Base-by-base conservation (phyloP, 2,329 filamentous ascomycete genomes). In the Biscogniauxia mediterranea region DNA sequence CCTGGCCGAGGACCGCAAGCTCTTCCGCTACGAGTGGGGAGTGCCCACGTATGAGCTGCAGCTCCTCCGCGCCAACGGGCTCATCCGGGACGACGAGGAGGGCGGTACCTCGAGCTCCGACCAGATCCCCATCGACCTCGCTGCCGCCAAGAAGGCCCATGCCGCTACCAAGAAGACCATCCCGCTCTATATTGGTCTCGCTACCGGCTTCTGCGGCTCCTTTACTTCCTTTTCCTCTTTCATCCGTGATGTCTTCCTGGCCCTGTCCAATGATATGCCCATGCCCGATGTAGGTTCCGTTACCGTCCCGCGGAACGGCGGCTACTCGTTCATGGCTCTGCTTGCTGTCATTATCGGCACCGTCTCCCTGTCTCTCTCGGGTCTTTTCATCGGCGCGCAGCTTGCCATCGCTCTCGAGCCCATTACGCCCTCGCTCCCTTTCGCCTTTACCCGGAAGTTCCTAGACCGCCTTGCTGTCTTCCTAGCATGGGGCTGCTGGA, bases 211-310 rank as follows among this genome's bases (percentile, higher is more conserved):
- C 75, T 96, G 92, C 70, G 92, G 94, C 64, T 93, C 90, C 66
- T 91, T 95, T 70, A 97, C 93, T 0, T 93, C 90, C 9, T 97
- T 97, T 76, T 96, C 93, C 0, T 87, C 89, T 20, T 96, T 96
- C 72, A 88, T 93, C 54, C 84, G 91, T 6, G 93, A 96, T 69
- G 77, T 83, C 15, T 96, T 96, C 72, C 82, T 96, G 21, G 89
- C 91, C 0, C 77, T 96, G 19, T 88, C 91, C 3, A 95, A 97
- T 71, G 83, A 89, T 65, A 77, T 96, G 11, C 80, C 84, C 0
- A 78, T 81, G 1, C 83, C 85, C 0, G 76, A 75, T 9, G 71
- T 74, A 1, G 75, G 77, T 20, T 70, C 68, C 0, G 73, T 76
- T 1, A 73, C 77, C 0, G 74, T 79, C 1, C 71, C 78, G 1